These are phyloP conservation scores for Clavaria fumosa DNA, from an alignment of 768 basidiomycete species.

Conservation along the genomic window DNA sequence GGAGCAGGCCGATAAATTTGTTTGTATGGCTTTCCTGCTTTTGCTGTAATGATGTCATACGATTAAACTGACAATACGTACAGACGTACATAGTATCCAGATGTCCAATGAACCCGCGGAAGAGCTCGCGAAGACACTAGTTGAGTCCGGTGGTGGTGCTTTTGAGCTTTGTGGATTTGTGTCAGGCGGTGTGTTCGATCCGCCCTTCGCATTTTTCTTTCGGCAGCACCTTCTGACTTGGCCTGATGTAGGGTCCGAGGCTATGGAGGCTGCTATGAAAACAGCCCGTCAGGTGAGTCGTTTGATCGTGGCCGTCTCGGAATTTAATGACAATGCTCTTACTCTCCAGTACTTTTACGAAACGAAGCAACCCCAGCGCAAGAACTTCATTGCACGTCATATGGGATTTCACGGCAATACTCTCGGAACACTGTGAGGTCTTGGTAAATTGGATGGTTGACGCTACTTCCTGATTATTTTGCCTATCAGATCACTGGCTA, in stretches of 20 bases:
- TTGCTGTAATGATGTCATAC: constrained; percentile 58
- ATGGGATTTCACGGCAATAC: constrained; percentile 84
- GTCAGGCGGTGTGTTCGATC: constrained; percentile 56
- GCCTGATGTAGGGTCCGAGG: constrained; percentile 58
- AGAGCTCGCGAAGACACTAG: constrained; percentile 49
- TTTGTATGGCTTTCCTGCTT: constrained; percentile 61
- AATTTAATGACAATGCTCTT: constrained; percentile 2
- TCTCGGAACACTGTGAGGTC: constrained; percentile 48
- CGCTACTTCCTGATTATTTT: too few species aligned
- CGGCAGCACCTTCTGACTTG: too few species aligned
- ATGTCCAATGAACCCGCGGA: constrained; percentile 71
- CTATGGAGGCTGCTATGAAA: constrained; percentile 80
- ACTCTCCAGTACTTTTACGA: constrained; percentile 49
- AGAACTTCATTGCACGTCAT: constrained; percentile 63
- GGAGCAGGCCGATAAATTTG: constrained; percentile 64
- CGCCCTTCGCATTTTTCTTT: too few species aligned
- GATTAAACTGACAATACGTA: constrained; percentile 43
- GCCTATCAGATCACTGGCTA: too few species aligned
- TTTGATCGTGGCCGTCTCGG: constrained; percentile 9
- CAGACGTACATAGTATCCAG: constrained; percentile 83
- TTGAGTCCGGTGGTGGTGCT: constrained; percentile 54
- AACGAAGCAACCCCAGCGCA: constrained; percentile 51
- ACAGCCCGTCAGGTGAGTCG: constrained; percentile 51
- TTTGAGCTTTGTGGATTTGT: constrained; percentile 60
- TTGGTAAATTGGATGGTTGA: too few species aligned